A percentile compares a stretch with the other conserved stretches of the same genome.
These are phyloP conservation scores for Cymbopogon citratus DNA, from an alignment of 176 grass and related monocot species.

Conservation along the genomic window DNA sequence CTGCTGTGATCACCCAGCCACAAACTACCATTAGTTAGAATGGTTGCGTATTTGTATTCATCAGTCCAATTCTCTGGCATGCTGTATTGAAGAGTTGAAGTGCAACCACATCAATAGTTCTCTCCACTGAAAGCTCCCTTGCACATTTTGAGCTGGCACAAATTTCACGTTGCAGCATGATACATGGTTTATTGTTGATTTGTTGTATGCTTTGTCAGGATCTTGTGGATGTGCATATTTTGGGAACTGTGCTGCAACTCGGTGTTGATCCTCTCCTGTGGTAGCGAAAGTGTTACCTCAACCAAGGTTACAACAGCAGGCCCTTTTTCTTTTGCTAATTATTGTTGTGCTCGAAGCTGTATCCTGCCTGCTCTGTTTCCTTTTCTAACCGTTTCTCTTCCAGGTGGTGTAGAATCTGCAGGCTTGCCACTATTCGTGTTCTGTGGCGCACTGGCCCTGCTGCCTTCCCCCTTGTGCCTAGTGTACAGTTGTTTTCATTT, in stretches of 20 bases:
- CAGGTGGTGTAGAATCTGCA: neutral
- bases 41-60: neutral
- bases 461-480: neutral
- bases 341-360: neutral
- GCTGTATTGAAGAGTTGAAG: neutral
- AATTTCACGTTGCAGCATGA: neutral
- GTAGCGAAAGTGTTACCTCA: neutral
- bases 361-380: neutral
- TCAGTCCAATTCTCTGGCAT: neutral
- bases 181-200: neutral
- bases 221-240: constrained; percentile 2
- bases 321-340: neutral
- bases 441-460: neutral
- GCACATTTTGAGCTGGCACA: neutral
- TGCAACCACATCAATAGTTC: neutral
- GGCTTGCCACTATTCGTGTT: neutral
- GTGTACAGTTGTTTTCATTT: constrained; percentile 6
- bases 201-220: neutral
- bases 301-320: neutral
- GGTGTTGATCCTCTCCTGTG: neutral
- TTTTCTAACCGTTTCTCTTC: neutral
- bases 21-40: neutral
- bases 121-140: neutral
- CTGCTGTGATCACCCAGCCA: neutral
- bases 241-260: neutral